Conservation (phyloP, 805 yeast species). For the Cyberlindnera maritima region DNA sequence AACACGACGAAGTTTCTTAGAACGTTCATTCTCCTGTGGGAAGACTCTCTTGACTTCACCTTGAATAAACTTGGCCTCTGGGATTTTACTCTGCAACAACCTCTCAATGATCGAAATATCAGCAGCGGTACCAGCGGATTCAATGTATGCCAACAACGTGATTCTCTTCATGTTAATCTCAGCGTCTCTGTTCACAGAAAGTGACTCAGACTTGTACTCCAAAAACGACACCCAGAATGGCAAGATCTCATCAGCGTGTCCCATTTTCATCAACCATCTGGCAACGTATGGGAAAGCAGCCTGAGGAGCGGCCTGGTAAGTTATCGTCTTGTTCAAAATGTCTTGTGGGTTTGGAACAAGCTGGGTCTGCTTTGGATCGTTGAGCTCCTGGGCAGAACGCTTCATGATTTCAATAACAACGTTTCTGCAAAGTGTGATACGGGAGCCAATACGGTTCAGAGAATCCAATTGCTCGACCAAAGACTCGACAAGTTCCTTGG, state of each 20-base stretch:
- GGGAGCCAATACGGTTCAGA: not conserved
- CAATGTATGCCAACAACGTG: slow-evolving; percentile 21
- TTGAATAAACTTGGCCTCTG: not conserved
- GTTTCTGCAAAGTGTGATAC: not conserved
- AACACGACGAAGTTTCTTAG: slow-evolving; percentile 2
- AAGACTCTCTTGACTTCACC: slow-evolving; percentile 1
- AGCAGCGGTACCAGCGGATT: slow-evolving; percentile 8
- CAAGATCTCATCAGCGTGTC: slow-evolving; percentile 15
- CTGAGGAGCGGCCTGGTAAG: slow-evolving; percentile 17
- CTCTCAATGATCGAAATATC: slow-evolving; percentile 12
- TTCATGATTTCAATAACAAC: slow-evolving; percentile 8
- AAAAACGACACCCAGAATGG: slow-evolving; percentile 24
- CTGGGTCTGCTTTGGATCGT: slow-evolving; percentile 12
- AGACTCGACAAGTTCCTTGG: slow-evolving; percentile 7
- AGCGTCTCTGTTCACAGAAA: slow-evolving; percentile 6
- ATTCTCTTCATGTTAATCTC: not conserved
- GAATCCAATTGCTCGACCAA: slow-evolving; percentile 5
- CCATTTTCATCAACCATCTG: slow-evolving; percentile 13
- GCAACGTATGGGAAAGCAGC: slow-evolving; percentile 15
- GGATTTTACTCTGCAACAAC: slow-evolving; percentile 18
- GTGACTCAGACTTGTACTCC: slow-evolving; percentile 17
- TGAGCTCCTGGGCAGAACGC: slow-evolving; percentile 17
- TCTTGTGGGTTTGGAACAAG: slow-evolving; percentile 23
- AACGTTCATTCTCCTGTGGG: slow-evolving; percentile 10
- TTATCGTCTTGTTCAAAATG: slow-evolving; percentile 19